Base-by-base conservation (phyloP, 768 basidiomycete genomes). In the Suillus brevipes region DNA sequence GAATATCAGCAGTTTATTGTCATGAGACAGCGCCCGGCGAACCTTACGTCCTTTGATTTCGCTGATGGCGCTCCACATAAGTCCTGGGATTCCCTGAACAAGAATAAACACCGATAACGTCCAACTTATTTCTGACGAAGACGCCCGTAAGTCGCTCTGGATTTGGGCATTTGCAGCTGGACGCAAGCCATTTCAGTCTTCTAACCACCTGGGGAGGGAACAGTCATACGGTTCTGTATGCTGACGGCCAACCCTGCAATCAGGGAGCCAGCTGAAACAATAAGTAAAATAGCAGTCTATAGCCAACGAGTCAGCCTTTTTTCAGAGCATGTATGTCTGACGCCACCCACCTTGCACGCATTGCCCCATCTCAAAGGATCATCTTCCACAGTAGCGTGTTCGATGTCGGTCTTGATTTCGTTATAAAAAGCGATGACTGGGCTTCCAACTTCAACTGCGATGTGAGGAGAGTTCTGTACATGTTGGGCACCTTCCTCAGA, bases 21-120 rank as follows among this genome's bases (percentile, higher is more conserved):
- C 3, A 25, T 40, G 3, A 63, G 37, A 63, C 23, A 49, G 57
- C 28, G n/a, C n/a, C 31, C 14, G 9, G 20, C 78, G 31, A 65
- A 85, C 86, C 79, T 85, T 91, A 43, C 90, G 78, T 5, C 91
- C 91, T 68, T 85, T 86, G n/a, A 91, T 82, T 74, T 92, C 90
- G 63, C 87, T 88, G 28, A 91, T 75, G 0, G 86, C 81, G 62
- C 80, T 82, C 89, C 90, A 91, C 1, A 87, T 36, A 28, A 89
- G 67, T 0, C 90, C 90, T 49, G 85, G 74, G 14, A 78, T 72
- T 1, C 92, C 92, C 74, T 94, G 93, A 4, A 89, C 67, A 3
- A 89, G 78, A 61, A 93, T 90, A 74, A 88, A 94, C 14, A 92
- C 65, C 0, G 91, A 89, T 23, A 93, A 75, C 64, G 84, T 89